Base-by-base conservation (phyloP, 2,329 filamentous ascomycete genomes). In the Nemania diffusa region DNA sequence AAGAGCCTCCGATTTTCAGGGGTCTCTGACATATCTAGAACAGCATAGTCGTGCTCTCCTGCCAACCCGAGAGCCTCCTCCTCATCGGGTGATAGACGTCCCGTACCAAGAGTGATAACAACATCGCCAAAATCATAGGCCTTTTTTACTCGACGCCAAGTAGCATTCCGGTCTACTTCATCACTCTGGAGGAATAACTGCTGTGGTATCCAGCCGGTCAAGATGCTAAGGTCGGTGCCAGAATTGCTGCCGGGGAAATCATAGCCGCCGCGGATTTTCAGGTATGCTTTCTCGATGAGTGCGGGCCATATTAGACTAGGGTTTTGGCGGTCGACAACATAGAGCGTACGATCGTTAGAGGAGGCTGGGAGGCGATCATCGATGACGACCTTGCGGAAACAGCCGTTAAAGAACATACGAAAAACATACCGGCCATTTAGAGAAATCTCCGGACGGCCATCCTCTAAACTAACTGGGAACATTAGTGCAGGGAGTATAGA, bases 171-270 rank as follows among this genome's bases (percentile, higher is more conserved):
- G 50, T 94, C 90, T 2, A 94, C 84, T 67, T 97, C 93, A 70
- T 96, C 92, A 71, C 92, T 90, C 75, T 97, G 94, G 1, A 98
- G 83, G 74, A 97, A 97, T 1, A 98, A 83, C 78, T 99, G 96
- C 79, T 99, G 94, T 0, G 96, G 96, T 57, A 99, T 94, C 96
- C 96, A 99, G 32, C 96, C 95, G 0, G 92, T 97, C 62, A 99
- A 81, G 1, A 97, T 91, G 88, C 93, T 97, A 3, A 99, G 81
- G 79, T 99, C 96, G 2, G 95, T 98, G 11, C 93, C 94, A 0
- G 95, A 98, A 78, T 98, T 98, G 75, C 96, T 98, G 7, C 96
- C 96, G 0, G 96, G 95, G 72, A 99, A 99, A 76, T 99, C 94
- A 78, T 99, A 99, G 37, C 96, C 96, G 29, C 96, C 96, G 63